Evolutionary conservation across 176 grass and related monocot genomes (phyloP).

Genomic region (Lolium perenne): DNA sequence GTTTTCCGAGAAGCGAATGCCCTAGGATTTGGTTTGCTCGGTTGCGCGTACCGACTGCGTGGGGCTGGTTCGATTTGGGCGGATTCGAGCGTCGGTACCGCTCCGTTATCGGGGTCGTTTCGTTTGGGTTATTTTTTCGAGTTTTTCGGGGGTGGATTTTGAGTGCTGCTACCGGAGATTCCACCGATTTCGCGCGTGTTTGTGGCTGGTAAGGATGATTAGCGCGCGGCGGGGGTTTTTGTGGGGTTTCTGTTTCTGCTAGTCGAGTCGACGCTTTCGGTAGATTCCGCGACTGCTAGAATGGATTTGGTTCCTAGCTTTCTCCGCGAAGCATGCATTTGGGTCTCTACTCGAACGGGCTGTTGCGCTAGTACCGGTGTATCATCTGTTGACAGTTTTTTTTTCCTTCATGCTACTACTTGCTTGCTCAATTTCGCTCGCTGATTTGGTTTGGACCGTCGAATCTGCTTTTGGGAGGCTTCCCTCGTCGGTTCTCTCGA

Average conservation of each 20-base stretch:
- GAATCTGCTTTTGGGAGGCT: neutral
- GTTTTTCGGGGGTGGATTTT: neutral
- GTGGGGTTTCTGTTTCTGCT: slow-evolving; percentile 11
- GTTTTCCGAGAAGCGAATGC: slow-evolving; percentile 2
- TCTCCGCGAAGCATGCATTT: neutral
- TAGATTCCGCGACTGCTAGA: slow-evolving; percentile 15
- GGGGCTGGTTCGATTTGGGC: slow-evolving; percentile 17
- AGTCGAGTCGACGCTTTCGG: neutral
- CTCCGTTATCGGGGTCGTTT: neutral
- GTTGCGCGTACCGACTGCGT: neutral
- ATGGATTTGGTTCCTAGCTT: no score
- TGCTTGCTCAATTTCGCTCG: slow-evolving; percentile 17
- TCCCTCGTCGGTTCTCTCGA: slow-evolving; percentile 4
- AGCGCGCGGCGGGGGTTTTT: neutral
- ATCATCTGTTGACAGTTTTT: neutral
- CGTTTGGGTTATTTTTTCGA: neutral
- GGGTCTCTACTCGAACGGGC: neutral
- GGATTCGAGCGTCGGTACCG: neutral
- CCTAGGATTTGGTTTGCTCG: slow-evolving; percentile 24
- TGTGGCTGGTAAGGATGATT: neutral
- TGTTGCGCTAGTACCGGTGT: neutral
- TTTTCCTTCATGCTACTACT: neutral
- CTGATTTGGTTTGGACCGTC: neutral
- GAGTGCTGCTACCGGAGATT: neutral
- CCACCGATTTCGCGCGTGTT: neutral